A percentile compares a stretch with the other conserved stretches of the same genome.
Conservation (phyloP, 2,329 filamentous ascomycete genomes). For the Sarocladiaceae sp. region DNA sequence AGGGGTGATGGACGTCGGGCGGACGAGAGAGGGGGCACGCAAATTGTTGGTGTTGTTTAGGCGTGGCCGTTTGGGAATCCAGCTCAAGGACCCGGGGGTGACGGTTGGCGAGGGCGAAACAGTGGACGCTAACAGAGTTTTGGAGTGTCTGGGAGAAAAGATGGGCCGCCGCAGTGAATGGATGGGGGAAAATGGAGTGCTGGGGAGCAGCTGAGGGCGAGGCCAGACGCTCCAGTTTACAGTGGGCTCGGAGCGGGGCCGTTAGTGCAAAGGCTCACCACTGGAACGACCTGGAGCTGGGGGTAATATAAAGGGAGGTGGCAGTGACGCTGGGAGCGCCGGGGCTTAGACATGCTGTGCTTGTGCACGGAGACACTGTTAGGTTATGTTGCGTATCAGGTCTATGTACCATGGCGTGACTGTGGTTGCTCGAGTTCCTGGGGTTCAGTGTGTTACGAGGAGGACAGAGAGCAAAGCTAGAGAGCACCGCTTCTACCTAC, state of each 20-base stretch:
- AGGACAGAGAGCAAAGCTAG: too few relatives aligned
- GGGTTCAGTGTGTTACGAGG: too few relatives aligned
- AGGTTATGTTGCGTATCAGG: too few relatives aligned
- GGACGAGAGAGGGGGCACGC: conserved; percentile 1
- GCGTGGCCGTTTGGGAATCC: not conserved
- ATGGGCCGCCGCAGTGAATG: not conserved
- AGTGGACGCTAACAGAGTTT: conserved; percentile 9
- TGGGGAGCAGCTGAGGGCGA: not conserved
- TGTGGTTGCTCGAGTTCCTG: too few relatives aligned
- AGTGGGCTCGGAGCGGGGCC: conserved; percentile 2
- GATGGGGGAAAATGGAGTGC: not conserved
- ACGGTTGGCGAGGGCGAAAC: not conserved
- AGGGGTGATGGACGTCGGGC: conserved; percentile 5
- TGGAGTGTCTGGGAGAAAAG: not conserved
- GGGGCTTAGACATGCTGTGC: too few relatives aligned
- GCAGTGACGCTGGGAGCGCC: too few relatives aligned
- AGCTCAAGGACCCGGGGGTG: not conserved
- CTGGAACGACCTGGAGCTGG: not conserved
- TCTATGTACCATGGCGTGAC: too few relatives aligned
- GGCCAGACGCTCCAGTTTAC: not conserved
- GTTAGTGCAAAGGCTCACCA: conserved; percentile 6
- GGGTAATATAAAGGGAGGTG: too few relatives aligned
- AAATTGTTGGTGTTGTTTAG: conserved; percentile 4
- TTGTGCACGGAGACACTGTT: too few relatives aligned
- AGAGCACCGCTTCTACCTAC: not conserved